These are phyloP conservation scores for Penicillium sp. DNA, from an alignment of 2,329 filamentous ascomycete genomes.

Conservation along the genomic window DNA sequence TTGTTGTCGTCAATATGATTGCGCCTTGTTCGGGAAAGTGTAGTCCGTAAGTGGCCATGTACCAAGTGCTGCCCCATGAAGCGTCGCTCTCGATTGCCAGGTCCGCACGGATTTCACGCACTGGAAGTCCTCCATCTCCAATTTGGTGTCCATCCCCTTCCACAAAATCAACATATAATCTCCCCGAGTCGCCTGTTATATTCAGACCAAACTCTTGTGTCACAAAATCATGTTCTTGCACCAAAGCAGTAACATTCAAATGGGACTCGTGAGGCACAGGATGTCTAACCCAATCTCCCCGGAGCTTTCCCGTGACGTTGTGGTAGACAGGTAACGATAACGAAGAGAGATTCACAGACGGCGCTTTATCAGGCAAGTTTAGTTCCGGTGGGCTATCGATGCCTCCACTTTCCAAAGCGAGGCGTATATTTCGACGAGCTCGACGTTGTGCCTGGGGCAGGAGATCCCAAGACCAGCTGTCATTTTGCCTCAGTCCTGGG, in stretches of 20 bases:
- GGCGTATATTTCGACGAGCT: constrained; percentile 54
- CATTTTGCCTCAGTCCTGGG: constrained; percentile 69
- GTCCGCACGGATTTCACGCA: constrained; percentile 66
- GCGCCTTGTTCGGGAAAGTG: constrained; percentile 81
- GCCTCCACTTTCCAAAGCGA: constrained; percentile 29
- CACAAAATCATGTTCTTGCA: constrained; percentile 64
- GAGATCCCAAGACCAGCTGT: constrained; percentile 75
- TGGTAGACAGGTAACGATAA: constrained; percentile 60
- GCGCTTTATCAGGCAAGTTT: constrained; percentile 21
- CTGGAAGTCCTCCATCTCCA: constrained; percentile 37
- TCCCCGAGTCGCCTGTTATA: constrained; percentile 68
- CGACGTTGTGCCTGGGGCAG: constrained; percentile 63
- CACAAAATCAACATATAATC: constrained; percentile 65
- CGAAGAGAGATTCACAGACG: constrained; percentile 33
- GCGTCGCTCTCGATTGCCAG: constrained; percentile 69
- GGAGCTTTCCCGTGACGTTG: constrained; percentile 72
- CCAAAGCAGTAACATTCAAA: constrained; percentile 63
- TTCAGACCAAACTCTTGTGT: constrained; percentile 70
- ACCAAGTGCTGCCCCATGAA: constrained; percentile 69
- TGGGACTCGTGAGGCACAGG: constrained; percentile 45
- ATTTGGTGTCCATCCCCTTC: constrained; percentile 45
- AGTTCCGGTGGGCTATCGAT: constrained; percentile 26
- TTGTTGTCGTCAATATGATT: constrained; percentile 80
- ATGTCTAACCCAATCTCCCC: constrained; percentile 69
- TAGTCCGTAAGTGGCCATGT: constrained; percentile 74